phyloP scores from a whole-genome alignment of 2,329 filamentous ascomycete species.

The Coniochaeta hoffmannii region DNA sequence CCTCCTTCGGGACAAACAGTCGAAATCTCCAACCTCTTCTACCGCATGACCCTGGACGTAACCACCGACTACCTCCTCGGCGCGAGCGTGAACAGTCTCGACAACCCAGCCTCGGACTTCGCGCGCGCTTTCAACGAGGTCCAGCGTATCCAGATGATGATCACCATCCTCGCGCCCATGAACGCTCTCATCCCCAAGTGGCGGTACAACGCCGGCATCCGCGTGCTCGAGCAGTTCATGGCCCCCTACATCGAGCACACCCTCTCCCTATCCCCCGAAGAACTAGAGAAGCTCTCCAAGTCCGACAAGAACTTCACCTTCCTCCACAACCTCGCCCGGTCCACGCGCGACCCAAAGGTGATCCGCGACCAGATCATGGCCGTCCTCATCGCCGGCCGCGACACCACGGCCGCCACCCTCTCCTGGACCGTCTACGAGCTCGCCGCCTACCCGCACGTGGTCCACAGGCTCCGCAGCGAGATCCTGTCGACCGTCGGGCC shows the following conservation, averaged over 20 bases:
- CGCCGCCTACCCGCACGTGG: slow-evolving; percentile 26
- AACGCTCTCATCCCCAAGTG: slow-evolving; percentile 44
- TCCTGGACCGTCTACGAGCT: slow-evolving; percentile 31
- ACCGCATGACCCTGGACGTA: slow-evolving; percentile 58
- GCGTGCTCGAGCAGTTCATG: slow-evolving; percentile 61
- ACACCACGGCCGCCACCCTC: slow-evolving; percentile 45
- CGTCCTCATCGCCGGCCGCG: slow-evolving; percentile 63
- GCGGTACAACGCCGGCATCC: slow-evolving; percentile 55
- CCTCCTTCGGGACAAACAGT: slow-evolving; percentile 45
- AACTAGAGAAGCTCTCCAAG: slow-evolving; percentile 62
- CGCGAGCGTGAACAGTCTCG: slow-evolving; percentile 40
- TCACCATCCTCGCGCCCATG: slow-evolving; percentile 40
- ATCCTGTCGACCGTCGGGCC: slow-evolving; percentile 20
- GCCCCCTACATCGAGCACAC: slow-evolving; percentile 61
- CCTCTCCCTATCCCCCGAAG: slow-evolving; percentile 52
- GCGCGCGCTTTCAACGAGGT: slow-evolving; percentile 64
- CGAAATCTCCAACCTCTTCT: slow-evolving; percentile 56
- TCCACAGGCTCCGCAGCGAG: slow-evolving; percentile 28
- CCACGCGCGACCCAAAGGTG: slow-evolving; percentile 54
- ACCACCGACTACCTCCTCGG: slow-evolving; percentile 64
- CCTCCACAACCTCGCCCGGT: slow-evolving; percentile 66
- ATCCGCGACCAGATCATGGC: slow-evolving; percentile 72
- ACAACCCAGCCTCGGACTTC: slow-evolving; percentile 47
- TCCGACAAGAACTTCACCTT: slow-evolving; percentile 64
- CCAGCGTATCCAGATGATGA: slow-evolving; percentile 57